A percentile compares a stretch with the other conserved stretches of the same genome.
phyloP scores from a whole-genome alignment of 1,284 basidiomycete species.

The Melanopsichium pennsylvanicum region DNA sequence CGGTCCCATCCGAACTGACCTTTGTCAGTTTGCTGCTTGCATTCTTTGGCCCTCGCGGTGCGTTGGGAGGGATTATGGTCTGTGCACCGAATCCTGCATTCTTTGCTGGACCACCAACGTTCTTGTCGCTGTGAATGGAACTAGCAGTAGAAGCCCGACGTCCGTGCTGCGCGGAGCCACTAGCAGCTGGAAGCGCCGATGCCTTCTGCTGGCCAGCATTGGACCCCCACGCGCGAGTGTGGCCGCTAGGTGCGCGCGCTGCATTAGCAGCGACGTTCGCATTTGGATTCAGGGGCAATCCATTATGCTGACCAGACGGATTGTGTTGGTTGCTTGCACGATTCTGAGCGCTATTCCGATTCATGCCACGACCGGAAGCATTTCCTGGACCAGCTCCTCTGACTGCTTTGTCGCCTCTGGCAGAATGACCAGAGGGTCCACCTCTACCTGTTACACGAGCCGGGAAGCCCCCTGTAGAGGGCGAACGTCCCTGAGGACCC shows the following conservation, averaged over 20 bases:
- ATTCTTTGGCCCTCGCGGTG: conserved; percentile 32
- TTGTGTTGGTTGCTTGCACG: conserved; percentile 10
- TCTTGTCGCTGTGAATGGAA: conserved; percentile 31
- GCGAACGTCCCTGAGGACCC: conserved; percentile 7
- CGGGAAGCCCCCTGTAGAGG: conserved; percentile 8
- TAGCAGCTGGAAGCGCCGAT: neutral
- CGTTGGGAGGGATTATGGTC: conserved; percentile 34
- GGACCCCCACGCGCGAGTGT: conserved; percentile 14
- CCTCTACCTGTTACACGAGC: conserved; percentile 6
- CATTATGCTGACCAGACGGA: conserved; percentile 7
- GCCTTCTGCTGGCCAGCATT: neutral
- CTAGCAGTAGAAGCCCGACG: conserved; percentile 23
- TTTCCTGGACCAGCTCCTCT: conserved; percentile 1
- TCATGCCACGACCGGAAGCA: conserved; percentile 7
- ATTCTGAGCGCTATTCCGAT: conserved; percentile 16
- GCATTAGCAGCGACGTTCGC: conserved; percentile 9
- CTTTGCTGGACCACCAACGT: conserved; percentile 3
- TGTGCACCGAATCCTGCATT: conserved; percentile 29
- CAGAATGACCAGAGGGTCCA: neutral
- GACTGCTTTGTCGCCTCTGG: conserved; percentile 1
- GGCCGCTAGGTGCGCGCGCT: conserved; percentile 17
- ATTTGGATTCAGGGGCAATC: conserved; percentile 27
- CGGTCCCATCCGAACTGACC: neutral
- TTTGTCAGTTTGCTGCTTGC: conserved; percentile 13
- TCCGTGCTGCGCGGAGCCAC: neutral